Base-by-base conservation (phyloP, 768 basidiomycete species). In the Hygrocybe punicea region DNA sequence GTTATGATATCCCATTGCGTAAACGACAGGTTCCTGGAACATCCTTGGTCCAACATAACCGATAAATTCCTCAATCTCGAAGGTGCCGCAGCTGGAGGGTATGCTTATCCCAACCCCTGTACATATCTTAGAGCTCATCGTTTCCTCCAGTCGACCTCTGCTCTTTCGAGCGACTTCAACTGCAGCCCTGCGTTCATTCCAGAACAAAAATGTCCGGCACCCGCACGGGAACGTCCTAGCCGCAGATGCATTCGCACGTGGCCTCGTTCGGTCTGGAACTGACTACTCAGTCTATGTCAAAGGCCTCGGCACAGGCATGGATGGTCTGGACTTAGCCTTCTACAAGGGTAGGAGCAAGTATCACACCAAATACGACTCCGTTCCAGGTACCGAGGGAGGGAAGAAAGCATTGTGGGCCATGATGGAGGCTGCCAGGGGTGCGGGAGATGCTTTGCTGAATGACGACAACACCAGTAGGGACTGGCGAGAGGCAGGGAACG, bases 71-170 rank as follows among this genome's bases (percentile, higher is more conserved):
- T n/a, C n/a, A n/a, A n/a, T n/a, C n/a, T n/a, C 6, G 91, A 93
- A 69, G 91, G 91, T 13, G 89, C 90, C 3, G 83, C 85, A 13
- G 78, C 84, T 1, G 91, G 89, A 64, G 89, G 90, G 87, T 89
- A 62, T 55, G 4, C 59, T 29, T n/a, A n/a, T 29, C 29, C 29
- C 29, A 29, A 29, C 29, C n/a, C n/a, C n/a, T n/a, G n/a, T n/a
- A 90, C 89, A 6, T 87, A 87, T 1, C 89, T 91, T 1, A n/a
- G n/a, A n/a, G n/a, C n/a, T n/a, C n/a, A n/a, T 70, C 89, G 16
- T 75, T 91, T 33, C 91, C 92, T 73, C 85, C 89, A 4, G 78
- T 29, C 8, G 29, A 29, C 29, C 29, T 29, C 29, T 29, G n/a
- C n/a, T n/a, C n/a, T n/a, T n/a, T n/a, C n/a, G n/a, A n/a, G n/a